These are phyloP conservation scores for Coprinopsis strossmayeri DNA, from an alignment of 768 basidiomycete genomes.

Conservation along the genomic window DNA sequence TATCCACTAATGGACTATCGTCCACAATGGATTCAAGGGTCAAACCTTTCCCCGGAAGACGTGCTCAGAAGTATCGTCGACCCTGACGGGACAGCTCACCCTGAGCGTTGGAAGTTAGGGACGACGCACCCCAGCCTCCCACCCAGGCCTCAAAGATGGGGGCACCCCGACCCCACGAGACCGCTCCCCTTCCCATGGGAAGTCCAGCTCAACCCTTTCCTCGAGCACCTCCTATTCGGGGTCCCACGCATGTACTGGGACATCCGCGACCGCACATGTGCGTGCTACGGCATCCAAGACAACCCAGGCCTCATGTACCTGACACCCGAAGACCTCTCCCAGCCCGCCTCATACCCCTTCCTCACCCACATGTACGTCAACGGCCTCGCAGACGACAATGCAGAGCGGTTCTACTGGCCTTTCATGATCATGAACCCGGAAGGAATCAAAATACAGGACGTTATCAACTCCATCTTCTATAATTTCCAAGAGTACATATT, in stretches of 20 bases:
- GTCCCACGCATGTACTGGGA: conserved; percentile 43
- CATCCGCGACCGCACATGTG: conserved; percentile 23
- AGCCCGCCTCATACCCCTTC: conserved; percentile 61
- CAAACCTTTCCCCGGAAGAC: conserved; percentile 18
- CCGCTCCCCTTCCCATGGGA: conserved; percentile 41
- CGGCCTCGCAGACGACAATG: conserved; percentile 43
- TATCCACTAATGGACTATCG: neutral
- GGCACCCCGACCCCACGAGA: conserved; percentile 27
- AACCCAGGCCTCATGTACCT: conserved; percentile 19
- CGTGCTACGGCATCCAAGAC: conserved; percentile 1
- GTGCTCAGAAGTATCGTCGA: conserved; percentile 28
- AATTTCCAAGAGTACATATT: conserved; percentile 36
- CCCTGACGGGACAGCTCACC: conserved; percentile 24
- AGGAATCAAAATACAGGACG: conserved; percentile 46
- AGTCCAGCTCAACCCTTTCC: conserved; percentile 51
- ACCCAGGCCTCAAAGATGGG: conserved; percentile 41
- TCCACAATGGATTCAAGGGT: conserved; percentile 13
- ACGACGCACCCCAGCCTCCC: conserved; percentile 43
- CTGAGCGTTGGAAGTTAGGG: conserved; percentile 45
- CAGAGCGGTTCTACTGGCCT: conserved; percentile 49
- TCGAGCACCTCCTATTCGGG: conserved; percentile 36
- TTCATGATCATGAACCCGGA: conserved; percentile 38
- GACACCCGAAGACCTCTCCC: conserved; percentile 34
- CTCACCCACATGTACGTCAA: conserved; percentile 51
- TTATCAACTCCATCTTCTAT: conserved; percentile 38